Evolutionary conservation across 1,284 basidiomycete species (phyloP), one percentile per base, ranked within the genome.

Genomic region (Apiotrichum domesticum): DNA sequence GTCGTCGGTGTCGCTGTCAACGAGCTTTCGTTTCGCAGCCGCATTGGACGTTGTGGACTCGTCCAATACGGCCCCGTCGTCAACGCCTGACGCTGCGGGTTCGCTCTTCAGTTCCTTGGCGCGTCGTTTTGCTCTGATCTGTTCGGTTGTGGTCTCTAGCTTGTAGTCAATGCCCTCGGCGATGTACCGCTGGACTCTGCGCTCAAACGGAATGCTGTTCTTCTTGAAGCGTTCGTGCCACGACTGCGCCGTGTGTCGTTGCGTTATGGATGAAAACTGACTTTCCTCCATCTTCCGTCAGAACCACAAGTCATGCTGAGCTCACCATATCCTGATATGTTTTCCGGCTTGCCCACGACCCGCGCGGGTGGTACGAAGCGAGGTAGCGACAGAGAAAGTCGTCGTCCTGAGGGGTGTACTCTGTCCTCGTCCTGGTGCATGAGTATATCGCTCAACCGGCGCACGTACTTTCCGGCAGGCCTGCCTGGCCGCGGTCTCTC

Each of bases 181-280:
- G 0, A 58, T 52, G 39, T 60, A 61, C 4, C 60, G 46, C 15
- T 54, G 13, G 4, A 73, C 59, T 6, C 71, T 62, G 7, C 57
- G 55, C 3, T 34, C n/a, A 15, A 71, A 67, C 6, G 53, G 35
- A 3, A 34, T 49, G 1, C 45, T 14, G 46, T 70, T 70, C 61
- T 70, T 73, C 65, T 71, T 73, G 66, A 68, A 73, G 9, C 69
- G 64, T 52, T 73, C 69, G 37, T 68, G 71, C 73, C 73, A 75
- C 44, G 69, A 71, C 59, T 74, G 71, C 0, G 53, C 35, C n/a
- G 68, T 42, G 54, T 75, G 73, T 1, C 65, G 58, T 9, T 35
- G 49, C 5, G 63, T 65, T 3, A 64, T 51, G 3, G 67, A 66
- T 39, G 64, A 74, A 33, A 37, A 1, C 29, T 5, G 35, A 42